These are phyloP conservation scores for Mycena chlorophos DNA, from an alignment of 768 basidiomycete genomes.

Conservation along the genomic window DNA sequence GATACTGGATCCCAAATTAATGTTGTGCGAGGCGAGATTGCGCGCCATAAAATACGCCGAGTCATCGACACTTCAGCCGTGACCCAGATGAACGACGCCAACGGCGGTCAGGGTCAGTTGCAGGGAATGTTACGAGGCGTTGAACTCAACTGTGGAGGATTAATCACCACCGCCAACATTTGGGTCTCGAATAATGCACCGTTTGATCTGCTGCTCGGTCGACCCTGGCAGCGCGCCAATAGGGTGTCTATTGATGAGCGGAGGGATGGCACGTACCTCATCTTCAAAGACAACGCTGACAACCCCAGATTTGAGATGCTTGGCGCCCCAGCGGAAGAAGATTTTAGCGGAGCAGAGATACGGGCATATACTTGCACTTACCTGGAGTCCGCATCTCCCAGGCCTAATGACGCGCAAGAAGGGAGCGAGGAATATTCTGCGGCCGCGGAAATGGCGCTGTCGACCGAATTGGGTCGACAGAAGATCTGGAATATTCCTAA, in stretches of 20 bases:
- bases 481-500: too few species aligned
- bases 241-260: slow-evolving; percentile 28
- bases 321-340: slow-evolving; percentile 1
- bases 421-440: too few species aligned
- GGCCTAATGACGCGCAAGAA: too few species aligned
- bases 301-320: slow-evolving; percentile 18
- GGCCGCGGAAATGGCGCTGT: too few species aligned
- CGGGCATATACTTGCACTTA: background rate
- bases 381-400: background rate
- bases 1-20: slow-evolving; percentile 31
- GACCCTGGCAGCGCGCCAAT: slow-evolving; percentile 29
- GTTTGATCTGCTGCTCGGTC: slow-evolving; percentile 24
- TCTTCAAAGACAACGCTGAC: slow-evolving; percentile 21
- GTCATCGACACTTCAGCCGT: slow-evolving; percentile 15
- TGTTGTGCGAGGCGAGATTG: slow-evolving; percentile 20
- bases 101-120: slow-evolving; percentile 25
- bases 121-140: slow-evolving; percentile 24
- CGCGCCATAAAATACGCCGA: background rate
- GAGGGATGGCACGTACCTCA: slow-evolving; percentile 28
- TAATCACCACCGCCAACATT: slow-evolving; percentile 23
- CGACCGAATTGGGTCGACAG: too few species aligned
- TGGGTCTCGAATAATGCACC: slow-evolving; percentile 19
- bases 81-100: slow-evolving; percentile 29
- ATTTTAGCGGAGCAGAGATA: background rate
- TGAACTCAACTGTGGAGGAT: slow-evolving; percentile 23